Evolutionary conservation across 225 moss, liverwort and hornwort species (phyloP), one percentile per base, ranked within the genome.

Genomic region (Bryum argenteum): DNA sequence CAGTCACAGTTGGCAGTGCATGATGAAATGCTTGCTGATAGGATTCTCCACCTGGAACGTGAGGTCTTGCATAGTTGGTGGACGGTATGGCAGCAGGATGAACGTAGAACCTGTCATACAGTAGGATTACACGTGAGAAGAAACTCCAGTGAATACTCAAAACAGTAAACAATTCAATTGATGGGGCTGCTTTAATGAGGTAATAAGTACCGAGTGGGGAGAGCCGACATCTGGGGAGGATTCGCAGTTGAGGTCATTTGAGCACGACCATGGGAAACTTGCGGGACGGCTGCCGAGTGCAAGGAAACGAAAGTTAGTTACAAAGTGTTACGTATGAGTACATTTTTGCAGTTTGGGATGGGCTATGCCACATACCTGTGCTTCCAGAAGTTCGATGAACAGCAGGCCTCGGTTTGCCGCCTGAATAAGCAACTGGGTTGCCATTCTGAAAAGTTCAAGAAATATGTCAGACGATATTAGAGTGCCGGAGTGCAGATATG

Each of bases 21-120:
- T 88, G 88, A 75, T 88, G 88, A 71, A 88, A 85, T 58, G 84
- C 78, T 38, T 85, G 82, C 79, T 85, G 84, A 67, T 83, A 95
- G 11, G 66, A 37, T 58, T 83, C 87, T 67, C 89, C 87, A 69
- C 85, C 58, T 37, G 73, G 69, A 58, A 86, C 70, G 48, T 82
- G 85, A 65, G 95, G 71, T 72, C 75, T 79, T 20, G 41, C 55
- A 13, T 55, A 55, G 23, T 55, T 73, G 60, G 61, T 62, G 40
- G 88, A 82, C 10, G 87, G 76, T 59, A 83, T 68, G 24, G 72
- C 78, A 58, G 81, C 76, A 40, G 85, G 85, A 73, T 85, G 75
- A 26, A 82, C 85, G 63, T 76, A 61, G 60, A 84, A 92, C 78
- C 94, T 94, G 83, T 16, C 48, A 69, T 39, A 58, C 13, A 69